Evolutionary conservation across 208 protist genomes (phyloP).

Genomic region (Jaenimonas drosophilae): DNA sequence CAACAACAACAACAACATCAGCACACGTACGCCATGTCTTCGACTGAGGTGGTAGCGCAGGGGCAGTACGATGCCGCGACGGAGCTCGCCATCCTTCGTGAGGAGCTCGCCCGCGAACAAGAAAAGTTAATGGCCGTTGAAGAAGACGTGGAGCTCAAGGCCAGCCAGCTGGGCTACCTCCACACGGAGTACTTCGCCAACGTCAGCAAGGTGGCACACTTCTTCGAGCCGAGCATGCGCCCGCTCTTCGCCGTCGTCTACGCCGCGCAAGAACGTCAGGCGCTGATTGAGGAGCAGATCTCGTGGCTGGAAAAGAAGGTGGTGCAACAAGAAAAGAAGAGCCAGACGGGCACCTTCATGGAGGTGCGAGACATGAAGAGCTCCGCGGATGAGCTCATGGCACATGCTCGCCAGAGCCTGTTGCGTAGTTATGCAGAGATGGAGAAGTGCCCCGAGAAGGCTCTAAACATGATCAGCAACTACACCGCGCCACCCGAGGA

Average conservation of each 20-base stretch:
- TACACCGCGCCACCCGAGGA: conserved; percentile 50
- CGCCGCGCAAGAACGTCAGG: conserved; percentile 16
- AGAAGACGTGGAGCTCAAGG: conserved; percentile 41
- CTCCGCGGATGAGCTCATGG: conserved; percentile 26
- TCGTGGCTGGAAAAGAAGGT: conserved; percentile 56
- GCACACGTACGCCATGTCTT: too few relatives aligned
- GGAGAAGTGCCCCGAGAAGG: conserved; percentile 24
- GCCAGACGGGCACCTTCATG: conserved; percentile 17
- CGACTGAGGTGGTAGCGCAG: too few relatives aligned
- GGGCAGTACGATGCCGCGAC: too few relatives aligned
- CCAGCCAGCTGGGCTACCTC: conserved; percentile 50
- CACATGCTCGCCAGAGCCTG: conserved; percentile 16
- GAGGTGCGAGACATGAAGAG: conserved; percentile 29
- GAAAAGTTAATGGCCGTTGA: conserved; percentile 29
- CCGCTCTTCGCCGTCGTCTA: conserved; percentile 34
- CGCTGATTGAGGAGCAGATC: conserved; percentile 32
- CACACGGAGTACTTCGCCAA: conserved; percentile 64
- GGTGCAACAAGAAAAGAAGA: conserved; percentile 40
- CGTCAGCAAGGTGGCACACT: conserved; percentile 23
- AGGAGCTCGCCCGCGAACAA: conserved; percentile 30
- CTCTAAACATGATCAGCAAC: conserved; percentile 40
- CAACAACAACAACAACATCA: too few relatives aligned
- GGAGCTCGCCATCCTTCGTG: conserved; percentile 13
- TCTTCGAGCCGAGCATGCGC: conserved; percentile 50
- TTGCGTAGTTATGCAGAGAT: conserved; percentile 43